Conservation (phyloP, 129 eudicot genomes). For the sunflower (Helianthus annuus) region DNA sequence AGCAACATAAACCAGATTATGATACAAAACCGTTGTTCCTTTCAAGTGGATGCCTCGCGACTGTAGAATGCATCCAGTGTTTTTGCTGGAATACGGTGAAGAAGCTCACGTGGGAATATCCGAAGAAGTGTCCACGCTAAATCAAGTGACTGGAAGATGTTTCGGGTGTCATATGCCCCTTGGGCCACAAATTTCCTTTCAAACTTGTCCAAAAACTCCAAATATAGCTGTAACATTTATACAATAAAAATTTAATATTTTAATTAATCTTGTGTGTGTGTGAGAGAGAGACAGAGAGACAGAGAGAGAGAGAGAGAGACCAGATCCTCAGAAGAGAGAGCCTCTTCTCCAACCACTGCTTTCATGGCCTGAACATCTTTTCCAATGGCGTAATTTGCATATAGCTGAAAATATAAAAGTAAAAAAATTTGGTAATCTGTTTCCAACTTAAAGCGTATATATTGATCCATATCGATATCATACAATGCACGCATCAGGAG, state of each 20-base stretch:
- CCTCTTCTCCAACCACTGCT: slow-evolving; percentile 99
- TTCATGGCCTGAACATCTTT: slow-evolving; percentile 99
- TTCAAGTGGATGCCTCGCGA: slow-evolving; percentile 63
- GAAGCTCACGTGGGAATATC: slow-evolving; percentile 97
- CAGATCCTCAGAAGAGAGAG: slow-evolving; percentile 97
- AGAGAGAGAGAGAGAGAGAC: slow-evolving; percentile 39
- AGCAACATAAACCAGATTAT: slow-evolving; percentile 1
- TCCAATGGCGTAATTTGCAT: slow-evolving; percentile 97
- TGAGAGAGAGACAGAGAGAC: background rate
- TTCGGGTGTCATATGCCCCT: slow-evolving; percentile 97
- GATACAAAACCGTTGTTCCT: slow-evolving; percentile 16
- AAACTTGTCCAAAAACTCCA: slow-evolving; percentile 95
- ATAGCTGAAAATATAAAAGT: slow-evolving; percentile 49
- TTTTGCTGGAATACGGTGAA: slow-evolving; percentile 98
- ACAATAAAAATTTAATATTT: background rate
- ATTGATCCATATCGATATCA: background rate
- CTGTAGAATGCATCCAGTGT: slow-evolving; percentile 94
- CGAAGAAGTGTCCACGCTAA: slow-evolving; percentile 95
- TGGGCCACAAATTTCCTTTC: slow-evolving; percentile 98
- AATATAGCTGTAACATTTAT: slow-evolving; percentile 55
- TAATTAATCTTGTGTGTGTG: background rate
- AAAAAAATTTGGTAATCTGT: background rate
- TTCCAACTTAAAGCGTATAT: background rate
- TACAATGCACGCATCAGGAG: background rate
- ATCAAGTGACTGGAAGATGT: slow-evolving; percentile 96